Percentiles rank a stretch among this genome's conserved stretches.
Evolutionary conservation across 352 stramenopile genomes (phyloP).

Genomic region (Pythium biforme): DNA sequence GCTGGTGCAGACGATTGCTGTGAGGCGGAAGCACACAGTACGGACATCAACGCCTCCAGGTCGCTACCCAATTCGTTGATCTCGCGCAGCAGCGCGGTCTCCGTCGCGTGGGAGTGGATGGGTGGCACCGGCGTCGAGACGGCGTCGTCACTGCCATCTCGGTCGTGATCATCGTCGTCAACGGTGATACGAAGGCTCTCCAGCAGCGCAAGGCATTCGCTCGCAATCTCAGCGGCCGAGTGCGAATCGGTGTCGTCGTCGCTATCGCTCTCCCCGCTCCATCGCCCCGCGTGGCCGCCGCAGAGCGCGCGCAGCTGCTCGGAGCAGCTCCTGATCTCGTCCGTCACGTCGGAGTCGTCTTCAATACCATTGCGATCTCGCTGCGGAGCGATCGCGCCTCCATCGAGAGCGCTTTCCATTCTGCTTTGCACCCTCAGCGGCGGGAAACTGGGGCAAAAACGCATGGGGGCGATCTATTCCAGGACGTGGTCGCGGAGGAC

Average conservation of each 20-base stretch:
- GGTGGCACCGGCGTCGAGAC: neutral
- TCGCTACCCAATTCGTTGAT: constrained; percentile 11
- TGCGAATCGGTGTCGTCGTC: neutral
- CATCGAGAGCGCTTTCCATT: neutral
- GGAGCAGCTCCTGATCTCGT: constrained; percentile 17
- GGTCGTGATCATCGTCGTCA: neutral
- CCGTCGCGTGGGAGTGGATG: neutral
- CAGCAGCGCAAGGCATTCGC: constrained; percentile 18
- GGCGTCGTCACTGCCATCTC: neutral
- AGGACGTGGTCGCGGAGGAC: too few relatives aligned
- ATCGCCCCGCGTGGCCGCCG: neutral
- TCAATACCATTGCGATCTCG: neutral
- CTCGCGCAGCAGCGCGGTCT: constrained; percentile 7
- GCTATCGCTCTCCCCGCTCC: neutral
- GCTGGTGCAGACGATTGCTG: too few relatives aligned
- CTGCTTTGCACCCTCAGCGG: neutral
- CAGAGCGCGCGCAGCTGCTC: constrained; percentile 7
- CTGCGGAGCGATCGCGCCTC: neutral
- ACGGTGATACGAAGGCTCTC: constrained; percentile 2
- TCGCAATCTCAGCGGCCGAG: constrained; percentile 17
- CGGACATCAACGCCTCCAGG: constrained; percentile 9
- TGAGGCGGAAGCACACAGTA: neutral
- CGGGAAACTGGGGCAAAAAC: neutral
- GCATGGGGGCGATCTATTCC: neutral
- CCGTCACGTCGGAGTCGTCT: neutral